These are phyloP conservation scores for Pseudozyma sp. DNA, from an alignment of 1,284 basidiomycete species.

Conservation along the genomic window DNA sequence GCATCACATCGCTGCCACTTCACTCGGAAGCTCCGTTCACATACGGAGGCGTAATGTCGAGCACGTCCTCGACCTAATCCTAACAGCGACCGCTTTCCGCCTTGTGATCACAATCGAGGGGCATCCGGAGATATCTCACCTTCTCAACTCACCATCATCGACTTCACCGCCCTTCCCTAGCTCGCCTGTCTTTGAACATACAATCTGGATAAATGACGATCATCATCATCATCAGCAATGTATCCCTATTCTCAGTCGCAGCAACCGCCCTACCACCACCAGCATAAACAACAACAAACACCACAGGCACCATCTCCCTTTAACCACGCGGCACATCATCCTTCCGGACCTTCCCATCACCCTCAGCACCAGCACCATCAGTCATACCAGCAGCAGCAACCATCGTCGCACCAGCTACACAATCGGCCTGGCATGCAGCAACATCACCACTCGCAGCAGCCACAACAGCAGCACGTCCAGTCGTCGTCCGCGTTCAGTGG, in stretches of 20 bases:
- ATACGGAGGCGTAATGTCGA: no score
- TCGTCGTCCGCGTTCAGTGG: constrained; percentile 34
- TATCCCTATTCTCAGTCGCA: constrained; percentile 49
- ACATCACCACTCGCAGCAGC: constrained; percentile 31
- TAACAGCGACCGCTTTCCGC: not conserved
- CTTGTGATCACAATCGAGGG: no score
- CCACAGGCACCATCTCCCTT: constrained; percentile 23
- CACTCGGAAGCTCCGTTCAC: no score
- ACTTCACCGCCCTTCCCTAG: not conserved
- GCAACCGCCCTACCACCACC: constrained; percentile 36
- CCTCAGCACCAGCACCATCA: constrained; percentile 14
- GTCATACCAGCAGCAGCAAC: constrained; percentile 21
- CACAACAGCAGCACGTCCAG: constrained; percentile 22
- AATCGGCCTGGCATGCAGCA: constrained; percentile 36
- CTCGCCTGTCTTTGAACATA: not conserved
- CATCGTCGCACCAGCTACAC: constrained; percentile 6
- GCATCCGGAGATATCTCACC: no score
- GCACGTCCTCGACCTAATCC: not conserved
- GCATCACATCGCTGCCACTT: no score
- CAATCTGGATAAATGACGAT: constrained; percentile 40
- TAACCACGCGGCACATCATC: constrained; percentile 17
- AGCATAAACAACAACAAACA: constrained; percentile 35
- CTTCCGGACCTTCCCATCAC: constrained; percentile 16
- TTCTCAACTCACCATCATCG: not conserved
- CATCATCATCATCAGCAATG: constrained; percentile 37